Evolutionary conservation across 2,329 filamentous ascomycete genomes (phyloP), one percentile per base, ranked within the genome.

Genomic region (Raffaelea deltoideospora): DNA sequence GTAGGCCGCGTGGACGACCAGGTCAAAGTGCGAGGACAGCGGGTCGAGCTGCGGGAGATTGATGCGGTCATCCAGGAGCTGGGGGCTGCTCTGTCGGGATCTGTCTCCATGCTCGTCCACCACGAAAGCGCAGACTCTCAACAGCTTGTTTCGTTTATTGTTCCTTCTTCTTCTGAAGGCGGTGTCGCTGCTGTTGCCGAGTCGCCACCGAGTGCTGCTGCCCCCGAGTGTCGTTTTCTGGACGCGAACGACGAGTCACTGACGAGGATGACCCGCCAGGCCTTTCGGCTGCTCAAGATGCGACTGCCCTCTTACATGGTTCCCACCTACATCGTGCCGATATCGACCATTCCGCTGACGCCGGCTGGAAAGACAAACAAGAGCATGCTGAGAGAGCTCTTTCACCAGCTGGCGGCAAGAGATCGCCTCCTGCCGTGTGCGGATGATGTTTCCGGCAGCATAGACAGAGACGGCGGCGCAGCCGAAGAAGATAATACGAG

Each of bases 11-110:
- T 78, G 18, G 85, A 92, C 46, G 79, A 80, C 41, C 83, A 92
- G 53, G 64, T 90, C 38, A 93, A 92, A 52, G 64, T 93, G 10
- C 70, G 83, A 31, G 85, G 86, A 0, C 80, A 88, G 45, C 65
- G 81, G 31, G 76, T 93, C 28, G 84, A 93, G 50, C 67, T 87
- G 10, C 70, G 72, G 1, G 85, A 92, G 50, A 79, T 93, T 37
- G 79, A 75, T 39, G 68, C 67, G 14, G 59, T 67, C 14, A 55
- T 87, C 11, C 60, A 79, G 1, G 59, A 63, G 11, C 64, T 63
- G 9, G 47, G 50, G 0, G 45, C 59, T 14, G 69, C 79, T 0
- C n/a, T n/a, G n/a, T 51, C 58, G n/a, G 70, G 83, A 39, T 82
- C 77, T 34, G 60, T 71, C 3, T 79, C 76, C 0, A 50, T 87